Evolutionary conservation across 495 filamentous ascomycete species (phyloP).

Genomic region (Amphirosellinia nigrospora): DNA sequence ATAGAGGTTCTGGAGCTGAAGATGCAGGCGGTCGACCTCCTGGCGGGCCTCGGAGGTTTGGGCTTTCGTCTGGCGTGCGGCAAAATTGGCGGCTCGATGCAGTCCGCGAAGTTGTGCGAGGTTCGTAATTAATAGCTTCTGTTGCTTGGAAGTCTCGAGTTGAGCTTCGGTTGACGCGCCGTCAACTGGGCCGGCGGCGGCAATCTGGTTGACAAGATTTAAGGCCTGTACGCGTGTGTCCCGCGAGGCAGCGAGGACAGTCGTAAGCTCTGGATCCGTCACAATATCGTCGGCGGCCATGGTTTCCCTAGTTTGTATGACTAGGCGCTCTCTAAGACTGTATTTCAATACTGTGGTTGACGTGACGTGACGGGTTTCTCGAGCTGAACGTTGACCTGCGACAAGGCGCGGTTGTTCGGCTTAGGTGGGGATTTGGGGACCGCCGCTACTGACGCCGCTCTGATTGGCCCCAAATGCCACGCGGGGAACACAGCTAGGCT

Average conservation of each 20-base stretch:
- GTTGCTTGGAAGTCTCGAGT: conserved; percentile 72
- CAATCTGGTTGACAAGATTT: conserved; percentile 65
- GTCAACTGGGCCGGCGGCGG: conserved; percentile 41
- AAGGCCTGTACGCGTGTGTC: conserved; percentile 76
- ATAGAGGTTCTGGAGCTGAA: conserved; percentile 93
- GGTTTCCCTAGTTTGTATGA: not conserved
- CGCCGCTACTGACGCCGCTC: not conserved
- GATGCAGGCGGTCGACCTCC: conserved; percentile 89
- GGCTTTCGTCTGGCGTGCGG: conserved; percentile 84
- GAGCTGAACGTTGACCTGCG: not conserved
- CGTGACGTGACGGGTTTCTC: not conserved
- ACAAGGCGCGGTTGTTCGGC: not conserved
- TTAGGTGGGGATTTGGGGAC: not conserved
- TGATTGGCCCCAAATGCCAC: conserved; percentile 1
- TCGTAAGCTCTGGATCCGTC: conserved; percentile 69
- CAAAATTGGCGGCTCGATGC: conserved; percentile 80
- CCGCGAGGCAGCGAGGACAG: conserved; percentile 73
- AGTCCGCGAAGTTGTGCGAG: conserved; percentile 81
- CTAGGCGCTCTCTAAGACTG: not conserved
- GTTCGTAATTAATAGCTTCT: conserved; percentile 79
- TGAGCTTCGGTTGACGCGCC: conserved; percentile 56
- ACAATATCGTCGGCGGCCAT: conserved; percentile 65
- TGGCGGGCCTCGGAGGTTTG: conserved; percentile 84
- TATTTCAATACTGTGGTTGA: not conserved
- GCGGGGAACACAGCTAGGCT: not conserved